These are phyloP conservation scores for Tremella yokohamensis DNA, from an alignment of 768 basidiomycete species.

Conservation along the genomic window DNA sequence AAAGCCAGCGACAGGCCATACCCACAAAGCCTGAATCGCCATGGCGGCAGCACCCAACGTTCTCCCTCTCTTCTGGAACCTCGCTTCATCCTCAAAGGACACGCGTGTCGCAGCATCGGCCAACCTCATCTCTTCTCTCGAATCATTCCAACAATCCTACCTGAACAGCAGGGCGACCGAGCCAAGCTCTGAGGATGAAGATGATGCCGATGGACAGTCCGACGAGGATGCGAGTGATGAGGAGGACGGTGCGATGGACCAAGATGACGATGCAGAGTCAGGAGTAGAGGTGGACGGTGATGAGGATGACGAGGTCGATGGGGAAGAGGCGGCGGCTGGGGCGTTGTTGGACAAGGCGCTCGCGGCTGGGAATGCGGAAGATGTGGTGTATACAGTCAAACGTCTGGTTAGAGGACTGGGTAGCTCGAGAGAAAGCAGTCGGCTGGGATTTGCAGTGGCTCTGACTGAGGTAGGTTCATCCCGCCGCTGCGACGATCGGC, in stretches of 20 bases:
- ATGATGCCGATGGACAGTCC: conserved; percentile 52
- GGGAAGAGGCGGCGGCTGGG: conserved; percentile 16
- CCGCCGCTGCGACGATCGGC: not conserved
- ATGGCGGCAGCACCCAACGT: conserved; percentile 69
- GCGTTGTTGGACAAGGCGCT: conserved; percentile 45
- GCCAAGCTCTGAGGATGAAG: no score
- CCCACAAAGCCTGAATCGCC: not conserved
- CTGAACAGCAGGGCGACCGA: conserved; percentile 7
- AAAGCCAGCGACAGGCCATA: no score
- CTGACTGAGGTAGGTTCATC: conserved; percentile 72
- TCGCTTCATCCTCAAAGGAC: conserved; percentile 74
- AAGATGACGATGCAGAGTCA: conserved; percentile 37
- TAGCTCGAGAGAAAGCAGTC: conserved; percentile 86
- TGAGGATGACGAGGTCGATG: conserved; percentile 48
- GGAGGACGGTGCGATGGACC: conserved; percentile 40
- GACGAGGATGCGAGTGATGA: conserved; percentile 48
- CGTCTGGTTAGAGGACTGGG: conserved; percentile 81
- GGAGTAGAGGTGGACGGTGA: conserved; percentile 42
- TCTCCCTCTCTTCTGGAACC: conserved; percentile 87
- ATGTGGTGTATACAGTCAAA: conserved; percentile 88
- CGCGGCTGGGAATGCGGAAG: conserved; percentile 73
- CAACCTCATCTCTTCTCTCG: conserved; percentile 72
- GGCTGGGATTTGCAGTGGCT: conserved; percentile 92
- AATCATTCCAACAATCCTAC: conserved; percentile 73
- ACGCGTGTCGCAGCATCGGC: conserved; percentile 80